Percentiles rank a stretch among this genome's conserved stretches.
phyloP scores from a whole-genome alignment of 768 basidiomycete genomes.

The Russula ochroleuca region DNA sequence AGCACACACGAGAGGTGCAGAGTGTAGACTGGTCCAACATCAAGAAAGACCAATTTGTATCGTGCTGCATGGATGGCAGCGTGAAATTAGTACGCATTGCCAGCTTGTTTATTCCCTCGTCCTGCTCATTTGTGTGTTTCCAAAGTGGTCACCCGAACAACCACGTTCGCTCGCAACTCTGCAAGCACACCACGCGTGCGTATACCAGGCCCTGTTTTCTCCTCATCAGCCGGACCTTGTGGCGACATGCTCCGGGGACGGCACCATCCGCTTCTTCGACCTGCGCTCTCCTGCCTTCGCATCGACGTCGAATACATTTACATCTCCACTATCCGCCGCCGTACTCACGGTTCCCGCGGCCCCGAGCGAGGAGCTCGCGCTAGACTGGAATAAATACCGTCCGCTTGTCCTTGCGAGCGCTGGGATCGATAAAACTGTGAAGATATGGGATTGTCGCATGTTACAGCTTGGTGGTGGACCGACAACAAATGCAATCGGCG shows the following conservation, averaged over 20 bases:
- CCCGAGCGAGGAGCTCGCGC: constrained; percentile 67
- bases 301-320: constrained; percentile 50
- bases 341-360: constrained; percentile 76
- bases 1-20: constrained; percentile 90
- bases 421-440: constrained; percentile 71
- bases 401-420: constrained; percentile 72
- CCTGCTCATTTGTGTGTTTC: constrained; percentile 5
- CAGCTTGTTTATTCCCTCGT: not conserved
- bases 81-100: constrained; percentile 70
- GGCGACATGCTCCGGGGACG: constrained; percentile 83
- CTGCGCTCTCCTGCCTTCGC: constrained; percentile 60
- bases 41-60: constrained; percentile 81
- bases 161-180: constrained; percentile 76
- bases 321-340: constrained; percentile 62
- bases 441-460: constrained; percentile 89
- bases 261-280: constrained; percentile 80
- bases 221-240: constrained; percentile 83
- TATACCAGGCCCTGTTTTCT: constrained; percentile 89
- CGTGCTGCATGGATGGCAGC: constrained; percentile 88
- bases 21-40: constrained; percentile 95
- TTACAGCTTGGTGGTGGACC: constrained; percentile 47
- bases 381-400: constrained; percentile 94
- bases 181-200: constrained; percentile 77
- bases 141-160: constrained; percentile 82
- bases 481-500: constrained; percentile 55